phyloP scores from a whole-genome alignment of 495 filamentous ascomycete species.

The Penicillium manginii region DNA sequence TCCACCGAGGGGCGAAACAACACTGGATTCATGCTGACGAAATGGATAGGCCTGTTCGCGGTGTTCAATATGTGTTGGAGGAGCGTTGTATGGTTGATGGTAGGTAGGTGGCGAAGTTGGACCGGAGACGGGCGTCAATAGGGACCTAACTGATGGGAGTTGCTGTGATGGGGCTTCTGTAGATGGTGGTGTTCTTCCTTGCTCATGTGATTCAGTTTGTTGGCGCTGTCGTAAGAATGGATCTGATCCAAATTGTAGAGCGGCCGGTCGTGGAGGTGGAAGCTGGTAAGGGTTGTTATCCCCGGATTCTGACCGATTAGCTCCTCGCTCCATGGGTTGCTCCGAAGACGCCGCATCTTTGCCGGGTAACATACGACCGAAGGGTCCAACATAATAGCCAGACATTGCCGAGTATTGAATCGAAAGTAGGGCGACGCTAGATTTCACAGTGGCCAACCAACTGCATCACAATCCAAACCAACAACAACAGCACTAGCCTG shows the following conservation, averaged over 20 bases:
- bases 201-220: slow-evolving; percentile 34
- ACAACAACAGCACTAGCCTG: background rate
- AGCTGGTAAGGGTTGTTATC: slow-evolving; percentile 52
- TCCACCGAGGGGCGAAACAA: slow-evolving; percentile 16
- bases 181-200: slow-evolving; percentile 18
- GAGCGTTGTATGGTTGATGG: slow-evolving; percentile 28
- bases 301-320: slow-evolving; percentile 42
- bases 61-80: slow-evolving; percentile 22
- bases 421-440: background rate
- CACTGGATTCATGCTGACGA: slow-evolving; percentile 29
- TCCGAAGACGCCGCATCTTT: slow-evolving; percentile 32
- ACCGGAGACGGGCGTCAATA: slow-evolving; percentile 45
- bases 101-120: slow-evolving; percentile 39
- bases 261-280: slow-evolving; percentile 49
- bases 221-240: slow-evolving; percentile 40
- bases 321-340: slow-evolving; percentile 36
- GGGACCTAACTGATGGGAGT: slow-evolving; percentile 53
- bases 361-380: slow-evolving; percentile 53
- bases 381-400: slow-evolving; percentile 49
- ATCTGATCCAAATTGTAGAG: slow-evolving; percentile 50
- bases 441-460: slow-evolving; percentile 10
- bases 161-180: slow-evolving; percentile 26
- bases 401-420: slow-evolving; percentile 39
- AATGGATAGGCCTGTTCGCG: slow-evolving; percentile 25
- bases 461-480: slow-evolving; percentile 8